Evolutionary conservation across 1,284 basidiomycete species (phyloP), one percentile per base, ranked within the genome.

Genomic region (Apiotrichum veenhuisii): DNA sequence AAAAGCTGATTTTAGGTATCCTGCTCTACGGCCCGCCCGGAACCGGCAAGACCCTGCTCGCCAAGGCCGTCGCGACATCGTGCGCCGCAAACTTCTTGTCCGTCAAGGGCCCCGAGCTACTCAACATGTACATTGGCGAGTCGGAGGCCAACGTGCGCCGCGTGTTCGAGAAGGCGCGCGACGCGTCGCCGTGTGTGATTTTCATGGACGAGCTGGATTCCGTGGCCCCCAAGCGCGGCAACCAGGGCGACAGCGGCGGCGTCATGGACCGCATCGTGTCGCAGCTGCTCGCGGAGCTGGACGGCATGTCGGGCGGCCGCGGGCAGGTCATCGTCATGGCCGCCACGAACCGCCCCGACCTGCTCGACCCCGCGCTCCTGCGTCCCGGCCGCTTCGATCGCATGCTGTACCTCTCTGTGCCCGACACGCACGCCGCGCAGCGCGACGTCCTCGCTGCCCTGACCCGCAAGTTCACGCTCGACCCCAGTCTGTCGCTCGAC

Each of bases 191-290:
- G 7, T 94, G 91, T 71, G 89, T 98, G 43, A 88, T 98, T 54
- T 95, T 99, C 73, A 98, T 99, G 75, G 96, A 98, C 77, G 96
- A 99, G 76, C 82, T 99, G 33, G 96, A 99, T 74, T 93, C 91
- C 1, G 84, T 98, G 26, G 96, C 95, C 30, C 96, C 96, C 0
- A 93, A 95, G 71, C 83, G 96, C 59, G 96, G 97, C 27, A 91
- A 91, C 62, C 91, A 94, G 60, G 92, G 93, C 0, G 92, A 95
- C 73, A 92, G 89, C 20, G 93, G 92, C 17, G 95, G 96, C 38
- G 95, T 99, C 10, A 98, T 98, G 87, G 90, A 97, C 71, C 83
- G 96, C 11, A 97, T 98, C 62, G 96, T 98, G 46, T 94, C 91
- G 60, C 95, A 97, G 76, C 81, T 98, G 22, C 79, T 99, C 51